Percentiles rank a stretch among this genome's conserved stretches.
Conservation (phyloP, 306 rosid species). For the Quercus cerris region DNA sequence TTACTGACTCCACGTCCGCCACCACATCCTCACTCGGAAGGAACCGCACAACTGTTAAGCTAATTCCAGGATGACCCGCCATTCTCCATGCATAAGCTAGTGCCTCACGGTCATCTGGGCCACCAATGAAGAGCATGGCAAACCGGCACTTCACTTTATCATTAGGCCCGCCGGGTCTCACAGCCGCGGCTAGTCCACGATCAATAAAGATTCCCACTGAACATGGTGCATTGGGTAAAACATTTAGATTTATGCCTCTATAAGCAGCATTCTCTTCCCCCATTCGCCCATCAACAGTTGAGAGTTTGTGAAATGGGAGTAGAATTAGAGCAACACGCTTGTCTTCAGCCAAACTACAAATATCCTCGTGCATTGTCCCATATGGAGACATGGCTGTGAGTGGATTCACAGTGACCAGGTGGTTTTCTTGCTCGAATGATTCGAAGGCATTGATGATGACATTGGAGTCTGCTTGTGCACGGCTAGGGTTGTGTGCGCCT, state of each 20-base stretch:
- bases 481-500: constrained; percentile 8
- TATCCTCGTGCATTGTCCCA: constrained; percentile 37
- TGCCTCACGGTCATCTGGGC: constrained; percentile 68
- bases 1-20: constrained; percentile 1
- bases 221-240: constrained; percentile 28
- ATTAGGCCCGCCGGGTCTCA: background rate
- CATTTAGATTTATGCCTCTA: constrained; percentile 22
- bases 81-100: constrained; percentile 54
- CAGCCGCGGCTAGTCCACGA: constrained; percentile 13
- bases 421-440: background rate
- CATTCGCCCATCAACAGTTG: background rate
- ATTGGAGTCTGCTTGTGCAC: constrained; percentile 22
- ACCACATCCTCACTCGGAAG: constrained; percentile 20
- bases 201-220: constrained; percentile 31
- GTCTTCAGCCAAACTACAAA: constrained; percentile 24
- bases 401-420: constrained; percentile 15
- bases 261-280: background rate
- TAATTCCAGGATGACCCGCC: constrained; percentile 30
- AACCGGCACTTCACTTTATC: background rate
- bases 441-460: constrained; percentile 12
- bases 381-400: constrained; percentile 16
- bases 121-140: constrained; percentile 27
- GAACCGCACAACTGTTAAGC: constrained; percentile 37
- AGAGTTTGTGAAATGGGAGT: constrained; percentile 36
- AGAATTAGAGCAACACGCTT: constrained; percentile 26